These are phyloP conservation scores for Plasmopara muralis DNA, from an alignment of 352 stramenopile species.

Conservation along the genomic window DNA sequence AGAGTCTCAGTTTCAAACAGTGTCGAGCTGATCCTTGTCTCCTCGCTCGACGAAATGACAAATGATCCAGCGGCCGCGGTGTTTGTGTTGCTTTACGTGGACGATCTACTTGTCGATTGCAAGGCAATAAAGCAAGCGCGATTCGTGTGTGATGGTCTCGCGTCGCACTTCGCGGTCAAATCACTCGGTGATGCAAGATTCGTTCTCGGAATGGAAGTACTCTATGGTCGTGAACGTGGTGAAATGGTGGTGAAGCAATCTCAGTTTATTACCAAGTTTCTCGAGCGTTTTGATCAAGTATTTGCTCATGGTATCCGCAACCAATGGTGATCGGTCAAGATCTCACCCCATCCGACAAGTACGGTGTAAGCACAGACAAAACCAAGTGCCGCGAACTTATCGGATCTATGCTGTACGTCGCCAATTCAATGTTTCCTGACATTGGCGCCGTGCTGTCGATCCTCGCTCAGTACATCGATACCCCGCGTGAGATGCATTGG, in stretches of 20 bases:
- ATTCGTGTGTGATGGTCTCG: not conserved
- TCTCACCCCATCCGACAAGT: not conserved
- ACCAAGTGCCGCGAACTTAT: slow-evolving; percentile 11
- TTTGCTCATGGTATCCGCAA: slow-evolving; percentile 3
- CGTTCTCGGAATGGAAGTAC: slow-evolving; percentile 12
- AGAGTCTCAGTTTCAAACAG: not conserved
- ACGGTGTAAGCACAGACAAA: not conserved
- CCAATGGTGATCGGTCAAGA: slow-evolving; percentile 6
- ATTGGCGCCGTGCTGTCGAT: slow-evolving; percentile 3
- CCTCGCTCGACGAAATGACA: not conserved
- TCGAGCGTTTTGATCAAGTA: slow-evolving; percentile 1
- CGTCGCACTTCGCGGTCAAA: slow-evolving; percentile 12
- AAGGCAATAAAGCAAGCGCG: not conserved
- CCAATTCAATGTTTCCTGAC: slow-evolving; percentile 17
- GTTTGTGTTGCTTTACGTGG: slow-evolving; percentile 10
- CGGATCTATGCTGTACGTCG: slow-evolving; percentile 15
- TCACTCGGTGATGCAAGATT: slow-evolving; percentile 5
- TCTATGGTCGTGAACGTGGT: slow-evolving; percentile 5
- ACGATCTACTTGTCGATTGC: slow-evolving; percentile 8
- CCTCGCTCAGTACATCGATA: slow-evolving; percentile 12
- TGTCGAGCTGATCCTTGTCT: slow-evolving; percentile 3
- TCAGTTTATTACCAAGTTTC: slow-evolving; percentile 8
- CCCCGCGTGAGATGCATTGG: slow-evolving; percentile 15
- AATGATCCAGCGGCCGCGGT: not conserved
- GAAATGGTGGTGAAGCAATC: slow-evolving; percentile 4